phyloP scores from a whole-genome alignment of 75 land plant species.

The Selaginella moellendorffii region DNA sequence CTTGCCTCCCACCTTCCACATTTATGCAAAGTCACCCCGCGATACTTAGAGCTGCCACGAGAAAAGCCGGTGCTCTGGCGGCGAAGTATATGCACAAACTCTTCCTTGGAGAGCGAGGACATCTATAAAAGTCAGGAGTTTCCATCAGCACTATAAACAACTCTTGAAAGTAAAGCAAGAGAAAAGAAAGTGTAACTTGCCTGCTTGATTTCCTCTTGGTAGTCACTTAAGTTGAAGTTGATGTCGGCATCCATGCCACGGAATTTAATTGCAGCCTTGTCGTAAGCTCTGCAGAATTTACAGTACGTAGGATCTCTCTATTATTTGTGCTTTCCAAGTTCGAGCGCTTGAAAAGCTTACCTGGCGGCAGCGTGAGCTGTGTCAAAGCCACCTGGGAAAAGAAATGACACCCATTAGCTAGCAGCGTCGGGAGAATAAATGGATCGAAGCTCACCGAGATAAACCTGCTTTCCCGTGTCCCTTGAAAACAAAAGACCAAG shows the following conservation, averaged over 20 bases:
- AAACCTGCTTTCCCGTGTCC: conserved; percentile 67
- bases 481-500: conserved; percentile 18
- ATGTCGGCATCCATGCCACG: conserved; percentile 82
- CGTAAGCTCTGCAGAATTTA: conserved; percentile 55
- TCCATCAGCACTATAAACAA: too few species aligned
- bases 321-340: too few species aligned
- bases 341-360: conserved; percentile 23
- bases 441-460: conserved; percentile 34
- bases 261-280: conserved; percentile 77
- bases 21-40: conserved; percentile 73
- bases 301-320: not conserved
- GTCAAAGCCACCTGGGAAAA: conserved; percentile 68
- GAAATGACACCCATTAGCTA: not conserved
- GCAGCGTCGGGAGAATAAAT: not conserved
- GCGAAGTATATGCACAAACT: conserved; percentile 63
- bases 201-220: conserved; percentile 64
- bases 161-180: too few species aligned
- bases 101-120: conserved; percentile 57
- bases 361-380: conserved; percentile 86
- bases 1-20: conserved; percentile 79
- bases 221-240: conserved; percentile 67
- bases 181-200: conserved; percentile 16
- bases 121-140: conserved; percentile 28
- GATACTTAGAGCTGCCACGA: conserved; percentile 63
- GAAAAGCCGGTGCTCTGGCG: conserved; percentile 78